Percentiles rank a stretch among this genome's conserved stretches.
Conservation (phyloP, 306 rosid species). For the Cucumis hystrix region DNA sequence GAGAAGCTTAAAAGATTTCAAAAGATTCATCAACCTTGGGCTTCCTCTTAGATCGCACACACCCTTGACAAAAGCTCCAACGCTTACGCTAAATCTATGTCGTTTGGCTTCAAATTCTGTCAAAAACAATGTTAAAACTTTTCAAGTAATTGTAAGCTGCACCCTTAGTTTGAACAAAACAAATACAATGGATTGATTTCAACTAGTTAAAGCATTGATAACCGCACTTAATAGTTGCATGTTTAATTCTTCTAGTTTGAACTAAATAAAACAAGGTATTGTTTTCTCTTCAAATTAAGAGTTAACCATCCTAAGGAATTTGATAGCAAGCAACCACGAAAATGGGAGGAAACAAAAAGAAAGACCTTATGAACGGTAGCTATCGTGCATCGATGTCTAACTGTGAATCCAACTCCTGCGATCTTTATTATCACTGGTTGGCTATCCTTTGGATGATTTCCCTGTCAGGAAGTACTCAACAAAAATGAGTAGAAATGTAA, state of each 20-base stretch:
- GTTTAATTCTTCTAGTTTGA: neutral
- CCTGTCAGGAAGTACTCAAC: constrained; percentile 31
- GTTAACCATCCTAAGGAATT: neutral
- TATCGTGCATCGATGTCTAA: constrained; percentile 44
- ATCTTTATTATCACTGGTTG: constrained; percentile 54
- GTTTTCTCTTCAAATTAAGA: neutral
- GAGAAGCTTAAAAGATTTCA: constrained; percentile 28
- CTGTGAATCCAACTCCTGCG: constrained; percentile 39
- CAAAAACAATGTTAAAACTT: neutral
- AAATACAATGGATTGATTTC: neutral
- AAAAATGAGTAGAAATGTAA: neutral
- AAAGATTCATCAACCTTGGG: constrained; percentile 28
- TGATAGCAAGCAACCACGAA: neutral
- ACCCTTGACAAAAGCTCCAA: constrained; percentile 45
- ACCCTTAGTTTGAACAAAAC: neutral
- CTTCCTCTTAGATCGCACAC: constrained; percentile 57
- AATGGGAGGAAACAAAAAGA: neutral
- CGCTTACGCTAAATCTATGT: constrained; percentile 53
- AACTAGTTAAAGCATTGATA: neutral
- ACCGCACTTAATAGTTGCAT: neutral
- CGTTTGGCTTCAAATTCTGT: constrained; percentile 43
- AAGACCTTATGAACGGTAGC: constrained; percentile 62
- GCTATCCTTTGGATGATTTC: constrained; percentile 77
- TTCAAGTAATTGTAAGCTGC: too few species aligned
- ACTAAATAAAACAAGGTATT: neutral